Evolutionary conservation across 2,329 filamentous ascomycete genomes (phyloP).

Genomic region (Fulvia fulva): DNA sequence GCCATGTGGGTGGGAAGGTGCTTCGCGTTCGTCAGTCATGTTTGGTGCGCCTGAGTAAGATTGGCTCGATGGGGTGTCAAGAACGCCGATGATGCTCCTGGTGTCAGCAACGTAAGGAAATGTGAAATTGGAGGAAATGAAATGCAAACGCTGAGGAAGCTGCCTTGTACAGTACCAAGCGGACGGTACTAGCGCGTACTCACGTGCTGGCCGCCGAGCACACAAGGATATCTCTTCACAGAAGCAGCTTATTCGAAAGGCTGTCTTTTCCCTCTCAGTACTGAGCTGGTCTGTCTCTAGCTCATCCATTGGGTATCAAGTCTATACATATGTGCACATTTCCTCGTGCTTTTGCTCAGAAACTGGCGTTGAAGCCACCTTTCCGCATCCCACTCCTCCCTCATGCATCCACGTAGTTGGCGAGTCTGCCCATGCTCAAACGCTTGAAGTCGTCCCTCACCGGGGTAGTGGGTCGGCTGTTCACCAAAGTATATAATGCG

Average conservation of each 20-base stretch:
- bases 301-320: not conserved
- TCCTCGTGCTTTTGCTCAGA: not conserved
- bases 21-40: not conserved
- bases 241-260: too few relatives aligned
- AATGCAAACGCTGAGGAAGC: too few relatives aligned
- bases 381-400: not conserved
- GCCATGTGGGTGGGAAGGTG: not conserved
- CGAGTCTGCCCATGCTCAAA: constrained; percentile 27
- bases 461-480: constrained; percentile 30
- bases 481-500: constrained; percentile 57
- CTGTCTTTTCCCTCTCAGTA: too few relatives aligned
- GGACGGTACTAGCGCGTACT: too few relatives aligned
- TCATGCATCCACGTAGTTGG: constrained; percentile 28
- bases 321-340: not conserved
- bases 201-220: too few relatives aligned
- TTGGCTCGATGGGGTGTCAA: too few relatives aligned
- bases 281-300: not conserved
- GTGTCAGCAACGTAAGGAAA: too few relatives aligned
- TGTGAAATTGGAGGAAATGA: too few relatives aligned
- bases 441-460: constrained; percentile 21
- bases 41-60: too few relatives aligned
- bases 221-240: too few relatives aligned
- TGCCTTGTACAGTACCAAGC: too few relatives aligned
- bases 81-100: too few relatives aligned
- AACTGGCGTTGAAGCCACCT: not conserved